Base-by-base conservation (phyloP, 1,139 yeast genomes). In the Hansenula sp. region DNA sequence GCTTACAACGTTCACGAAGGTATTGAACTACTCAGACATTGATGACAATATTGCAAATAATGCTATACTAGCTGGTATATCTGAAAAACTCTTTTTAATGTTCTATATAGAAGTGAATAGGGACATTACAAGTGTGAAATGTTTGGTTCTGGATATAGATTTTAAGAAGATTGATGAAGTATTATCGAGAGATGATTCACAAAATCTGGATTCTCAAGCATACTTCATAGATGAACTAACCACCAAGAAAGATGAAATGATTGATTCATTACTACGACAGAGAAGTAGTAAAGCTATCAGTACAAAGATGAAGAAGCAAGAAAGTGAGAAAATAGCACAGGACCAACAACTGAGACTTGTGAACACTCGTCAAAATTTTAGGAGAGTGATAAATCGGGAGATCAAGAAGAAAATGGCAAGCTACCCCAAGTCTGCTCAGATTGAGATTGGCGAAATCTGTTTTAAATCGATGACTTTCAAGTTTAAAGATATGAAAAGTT, bases 381-480 rank as follows among this genome's bases (percentile, higher is more conserved):
- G 43, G 26, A 43, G 28, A 18, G 35, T 53, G 6, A 47, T 53
- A 4, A 40, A 48, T 4, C 28, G 24, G 14, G 47, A 45, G 29
- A 46, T 54, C 2, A 47, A 44, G 21, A 31, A 13, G 12, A 37
- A 42, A 29, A 40, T 51, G 50, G 36, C 30, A 3, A 39, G 38
- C 2, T 38, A 34, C 9, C 39, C 48, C 3, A 47, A 44, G 29
- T 34, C 42, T 1, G 16, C 39, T 2, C 55, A 52, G 32, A 40
- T 34, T 7, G 56, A 54, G 30, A 48, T 51, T 2, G 56, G 51
- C 2, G 57, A 54, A 16, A 44, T 53, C 13, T 51, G 57, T 29
- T 45, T 41, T 35, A 48, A 42, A 32, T 51, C 51, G 2, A 47
- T 51, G 50, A 36, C 37, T 10, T 52, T 48, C 38, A 44, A 40